Evolutionary conservation across 2,329 filamentous ascomycete species (phyloP).

Genomic region (Colletotrichum sp.): DNA sequence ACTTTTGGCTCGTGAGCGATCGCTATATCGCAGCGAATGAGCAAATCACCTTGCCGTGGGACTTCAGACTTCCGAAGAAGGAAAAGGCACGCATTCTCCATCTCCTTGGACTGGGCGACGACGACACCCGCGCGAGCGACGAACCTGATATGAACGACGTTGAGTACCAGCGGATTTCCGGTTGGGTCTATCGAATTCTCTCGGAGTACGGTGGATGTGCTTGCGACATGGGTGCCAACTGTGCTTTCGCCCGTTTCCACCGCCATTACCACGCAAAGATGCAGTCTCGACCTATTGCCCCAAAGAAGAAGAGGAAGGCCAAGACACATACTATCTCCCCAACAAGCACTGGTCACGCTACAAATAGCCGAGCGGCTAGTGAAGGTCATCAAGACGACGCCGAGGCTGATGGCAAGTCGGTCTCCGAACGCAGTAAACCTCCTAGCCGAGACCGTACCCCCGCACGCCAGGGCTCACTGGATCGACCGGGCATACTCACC

Average conservation of each 20-base stretch:
- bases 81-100: conserved; percentile 59
- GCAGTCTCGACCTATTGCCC: conserved; percentile 43
- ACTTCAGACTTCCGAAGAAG: conserved; percentile 66
- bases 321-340: conserved; percentile 64
- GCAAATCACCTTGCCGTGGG: conserved; percentile 71
- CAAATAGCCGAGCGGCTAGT: conserved; percentile 68
- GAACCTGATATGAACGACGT: conserved; percentile 62
- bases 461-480: conserved; percentile 61
- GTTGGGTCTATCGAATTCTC: conserved; percentile 72
- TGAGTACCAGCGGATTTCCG: conserved; percentile 65
- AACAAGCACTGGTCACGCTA: conserved; percentile 65
- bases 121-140: conserved; percentile 52
- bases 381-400: conserved; percentile 63
- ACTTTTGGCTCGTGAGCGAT: conserved; percentile 91
- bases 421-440: conserved; percentile 65
- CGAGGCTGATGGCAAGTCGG: conserved; percentile 57
- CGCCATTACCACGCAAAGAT: conserved; percentile 57
- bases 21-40: conserved; percentile 71
- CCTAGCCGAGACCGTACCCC: conserved; percentile 71
- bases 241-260: conserved; percentile 68
- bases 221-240: conserved; percentile 68
- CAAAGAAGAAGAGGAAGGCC: conserved; percentile 60
- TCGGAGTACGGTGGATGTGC: conserved; percentile 83
- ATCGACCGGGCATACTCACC: conserved; percentile 64
- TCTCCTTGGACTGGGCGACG: conserved; percentile 66